Percentiles rank a stretch among this genome's conserved stretches.
These are phyloP conservation scores for Alternaria consortialis DNA, from an alignment of 2,329 filamentous ascomycete genomes.

Conservation along the genomic window DNA sequence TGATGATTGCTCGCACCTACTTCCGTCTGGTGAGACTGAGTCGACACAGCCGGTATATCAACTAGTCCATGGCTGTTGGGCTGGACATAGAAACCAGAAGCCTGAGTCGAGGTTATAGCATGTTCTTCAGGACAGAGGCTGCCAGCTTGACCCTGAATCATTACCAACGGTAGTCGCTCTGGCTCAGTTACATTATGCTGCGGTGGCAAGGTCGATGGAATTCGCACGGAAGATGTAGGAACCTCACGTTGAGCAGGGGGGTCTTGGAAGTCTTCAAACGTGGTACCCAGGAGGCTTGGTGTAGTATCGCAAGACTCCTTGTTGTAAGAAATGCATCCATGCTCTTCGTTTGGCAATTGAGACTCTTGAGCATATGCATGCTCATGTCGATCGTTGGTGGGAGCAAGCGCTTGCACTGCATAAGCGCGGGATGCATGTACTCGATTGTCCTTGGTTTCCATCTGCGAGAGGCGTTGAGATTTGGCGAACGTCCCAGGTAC, in stretches of 20 bases:
- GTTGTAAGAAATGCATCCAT: background rate
- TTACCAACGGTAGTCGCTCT: background rate
- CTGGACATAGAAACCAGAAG: background rate
- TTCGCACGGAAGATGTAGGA: background rate
- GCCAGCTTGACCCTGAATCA: background rate
- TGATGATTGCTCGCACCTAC: background rate
- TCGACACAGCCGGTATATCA: no score
- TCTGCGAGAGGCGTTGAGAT: background rate
- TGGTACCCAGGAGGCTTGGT: background rate
- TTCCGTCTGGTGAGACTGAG: background rate
- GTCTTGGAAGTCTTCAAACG: background rate
- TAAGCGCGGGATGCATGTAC: background rate
- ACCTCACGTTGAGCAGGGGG: background rate
- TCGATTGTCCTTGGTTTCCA: background rate
- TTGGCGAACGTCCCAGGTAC: background rate
- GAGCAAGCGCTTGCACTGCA: background rate
- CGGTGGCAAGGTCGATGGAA: background rate
- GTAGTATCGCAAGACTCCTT: background rate
- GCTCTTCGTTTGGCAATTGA: background rate
- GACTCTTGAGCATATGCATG: background rate
- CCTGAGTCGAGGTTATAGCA: background rate
- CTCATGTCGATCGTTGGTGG: background rate
- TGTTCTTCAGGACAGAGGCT: background rate
- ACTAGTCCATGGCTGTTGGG: background rate
- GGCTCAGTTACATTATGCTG: background rate